These are phyloP conservation scores for Penicillium sp. DNA, from an alignment of 2,329 filamentous ascomycete species.

Conservation along the genomic window DNA sequence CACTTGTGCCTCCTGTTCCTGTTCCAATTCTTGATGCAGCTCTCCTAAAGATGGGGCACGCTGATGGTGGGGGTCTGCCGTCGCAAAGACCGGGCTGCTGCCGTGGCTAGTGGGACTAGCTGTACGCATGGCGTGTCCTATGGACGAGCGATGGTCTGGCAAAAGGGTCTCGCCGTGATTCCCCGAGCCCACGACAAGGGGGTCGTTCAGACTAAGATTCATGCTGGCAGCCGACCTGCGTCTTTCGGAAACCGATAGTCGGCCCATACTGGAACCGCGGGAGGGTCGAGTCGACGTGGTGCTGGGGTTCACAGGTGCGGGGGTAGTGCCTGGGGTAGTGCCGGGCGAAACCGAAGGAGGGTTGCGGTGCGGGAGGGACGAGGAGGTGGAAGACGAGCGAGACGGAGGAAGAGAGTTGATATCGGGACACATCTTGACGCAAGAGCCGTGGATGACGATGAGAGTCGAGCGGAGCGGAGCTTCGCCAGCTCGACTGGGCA, in stretches of 20 bases:
- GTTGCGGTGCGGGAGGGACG: constrained; percentile 38
- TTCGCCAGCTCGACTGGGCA: too few relatives aligned
- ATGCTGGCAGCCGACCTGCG: constrained; percentile 48
- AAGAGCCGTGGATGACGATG: background rate
- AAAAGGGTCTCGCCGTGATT: constrained; percentile 42
- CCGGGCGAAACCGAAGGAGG: constrained; percentile 53
- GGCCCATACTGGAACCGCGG: constrained; percentile 38
- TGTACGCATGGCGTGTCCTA: constrained; percentile 44
- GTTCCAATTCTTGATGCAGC: constrained; percentile 55
- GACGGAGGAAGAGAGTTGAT: constrained; percentile 71
- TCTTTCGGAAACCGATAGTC: constrained; percentile 45
- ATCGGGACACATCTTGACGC: constrained; percentile 67
- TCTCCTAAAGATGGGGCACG: constrained; percentile 54
- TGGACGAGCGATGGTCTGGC: constrained; percentile 44
- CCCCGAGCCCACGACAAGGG: constrained; percentile 21
- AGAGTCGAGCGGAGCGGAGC: constrained; percentile 13
- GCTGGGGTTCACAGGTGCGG: constrained; percentile 55
- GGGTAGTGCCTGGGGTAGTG: constrained; percentile 60
- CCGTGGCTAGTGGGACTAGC: constrained; percentile 50
- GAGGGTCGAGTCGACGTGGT: constrained; percentile 52
- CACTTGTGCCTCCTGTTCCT: constrained; percentile 58
- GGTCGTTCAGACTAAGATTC: constrained; percentile 46
- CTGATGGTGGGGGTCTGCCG: constrained; percentile 53
- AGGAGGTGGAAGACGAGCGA: constrained; percentile 48
- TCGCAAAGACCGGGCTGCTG: constrained; percentile 46